phyloP scores from a whole-genome alignment of 257 asterid genomes.

The Solanum neorickii region DNA sequence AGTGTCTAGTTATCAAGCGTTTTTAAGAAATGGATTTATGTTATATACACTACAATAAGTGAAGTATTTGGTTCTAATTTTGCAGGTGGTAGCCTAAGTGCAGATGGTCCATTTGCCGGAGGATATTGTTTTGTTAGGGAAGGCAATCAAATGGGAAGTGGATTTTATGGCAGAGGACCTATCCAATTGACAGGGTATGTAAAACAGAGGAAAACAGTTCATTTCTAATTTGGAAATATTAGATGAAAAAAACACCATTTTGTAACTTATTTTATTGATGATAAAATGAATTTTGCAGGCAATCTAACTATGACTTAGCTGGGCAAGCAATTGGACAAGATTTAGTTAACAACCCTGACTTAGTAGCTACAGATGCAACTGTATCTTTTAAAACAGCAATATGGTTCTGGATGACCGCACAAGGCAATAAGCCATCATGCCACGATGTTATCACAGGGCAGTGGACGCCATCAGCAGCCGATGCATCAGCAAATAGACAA shows the following conservation, averaged over 20 bases:
- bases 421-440: conserved; percentile 20
- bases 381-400: conserved; percentile 28
- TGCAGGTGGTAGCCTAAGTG: conserved; percentile 3
- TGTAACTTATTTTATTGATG: not conserved
- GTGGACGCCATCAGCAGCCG: conserved; percentile 20
- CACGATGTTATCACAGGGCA: conserved; percentile 19
- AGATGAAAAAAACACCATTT: not conserved
- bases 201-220: not conserved
- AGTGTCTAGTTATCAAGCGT: not conserved
- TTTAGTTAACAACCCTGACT: conserved; percentile 18
- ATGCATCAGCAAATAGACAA: conserved; percentile 6
- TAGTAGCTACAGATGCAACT: conserved; percentile 17
- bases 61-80: not conserved
- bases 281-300: not conserved
- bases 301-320: conserved; percentile 16
- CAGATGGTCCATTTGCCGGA: conserved; percentile 17
- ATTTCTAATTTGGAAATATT: not conserved
- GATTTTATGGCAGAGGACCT: conserved; percentile 17
- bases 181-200: conserved; percentile 12
- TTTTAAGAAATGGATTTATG: too few species aligned
- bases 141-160: not conserved
- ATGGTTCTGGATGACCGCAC: conserved; percentile 37
- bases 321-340: conserved; percentile 12
- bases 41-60: not conserved
- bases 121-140: conserved; percentile 8